Base-by-base conservation (phyloP, 352 stramenopile genomes). In the Blastocystis sp. region DNA sequence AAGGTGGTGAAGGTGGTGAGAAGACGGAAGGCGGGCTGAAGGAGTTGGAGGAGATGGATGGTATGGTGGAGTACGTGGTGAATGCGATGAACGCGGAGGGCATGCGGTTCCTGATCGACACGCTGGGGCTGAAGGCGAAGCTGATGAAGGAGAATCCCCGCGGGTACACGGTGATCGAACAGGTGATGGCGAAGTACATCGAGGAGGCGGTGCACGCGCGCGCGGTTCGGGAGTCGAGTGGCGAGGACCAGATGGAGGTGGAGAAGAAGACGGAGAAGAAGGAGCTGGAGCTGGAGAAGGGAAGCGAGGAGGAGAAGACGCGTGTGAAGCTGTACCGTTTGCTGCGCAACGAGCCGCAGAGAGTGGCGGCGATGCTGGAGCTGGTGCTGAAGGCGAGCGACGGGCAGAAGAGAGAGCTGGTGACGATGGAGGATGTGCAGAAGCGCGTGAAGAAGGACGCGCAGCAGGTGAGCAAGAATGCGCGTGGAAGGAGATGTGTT, bases 121-220 rank as follows among this genome's bases (percentile, higher is more conserved):
- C 52, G 38, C 23, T 84, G 56, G 74, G 74, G 53, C 43, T 84
- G 53, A 61, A 62, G 56, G 28, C 19, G 0, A 2, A 69, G 21
- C 17, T 84, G 17, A 84, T 84, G 74, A 62, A 84, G 40, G 74
- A 84, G 60, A 56, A 84, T 56, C 17, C 52, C 45, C n/a, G 43
- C 23, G 74, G 74, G n/a, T 84, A 84, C 74, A 84, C 74, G 28
- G 56, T 84, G 17, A 59, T 84, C 9, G 74, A 84, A 38, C 23
- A 14, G 34, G 74, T 84, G 53, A 84, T 84, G 74, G 48, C 56
- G 48, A 40, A 84, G 52, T 84, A 84, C 61, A 66, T 84, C 48
- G n/a, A 67, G 19, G 28, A 52, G 11, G 23, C 43, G n/a, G 28
- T 52, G 5, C 23, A 23, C 2, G 17, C 21, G 2, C 56, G 41